Conservation (phyloP, 108 stramenopile genomes). For the Conticribra weissflogii region DNA sequence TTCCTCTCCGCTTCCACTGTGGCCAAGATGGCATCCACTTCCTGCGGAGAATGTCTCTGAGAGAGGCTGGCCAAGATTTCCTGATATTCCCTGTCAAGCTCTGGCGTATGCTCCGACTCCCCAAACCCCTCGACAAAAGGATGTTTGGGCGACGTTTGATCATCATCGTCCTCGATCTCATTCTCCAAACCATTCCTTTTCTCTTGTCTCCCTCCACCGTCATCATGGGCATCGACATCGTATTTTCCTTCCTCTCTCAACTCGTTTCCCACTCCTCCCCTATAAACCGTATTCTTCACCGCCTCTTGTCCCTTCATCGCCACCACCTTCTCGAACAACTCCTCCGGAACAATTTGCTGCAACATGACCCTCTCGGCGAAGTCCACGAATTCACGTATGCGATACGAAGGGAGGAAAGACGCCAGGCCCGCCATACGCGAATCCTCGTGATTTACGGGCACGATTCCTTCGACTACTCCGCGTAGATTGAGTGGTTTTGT, state of each 20-base stretch:
- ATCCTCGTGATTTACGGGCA: constrained; percentile 68
- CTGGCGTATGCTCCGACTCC: constrained; percentile 57
- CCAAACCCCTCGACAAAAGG: constrained; percentile 28
- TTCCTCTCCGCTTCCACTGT: constrained; percentile 72
- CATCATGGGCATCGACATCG: constrained; percentile 19
- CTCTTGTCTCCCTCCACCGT: constrained; percentile 5
- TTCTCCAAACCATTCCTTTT: constrained; percentile 39
- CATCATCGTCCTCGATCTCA: constrained; percentile 43
- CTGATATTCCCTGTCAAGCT: constrained; percentile 49
- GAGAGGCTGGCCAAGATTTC: constrained; percentile 60
- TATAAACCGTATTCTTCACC: constrained; percentile 16
- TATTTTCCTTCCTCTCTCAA: no score
- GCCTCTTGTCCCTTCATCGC: constrained; percentile 43
- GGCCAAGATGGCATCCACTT: constrained; percentile 76
- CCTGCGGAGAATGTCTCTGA: constrained; percentile 65
- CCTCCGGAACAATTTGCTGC: constrained; percentile 67
- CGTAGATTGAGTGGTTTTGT: constrained; percentile 40
- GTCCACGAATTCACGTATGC: constrained; percentile 71
- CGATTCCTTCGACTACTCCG: constrained; percentile 87
- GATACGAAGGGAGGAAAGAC: constrained; percentile 73
- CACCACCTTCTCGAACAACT: constrained; percentile 72
- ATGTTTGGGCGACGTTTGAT: constrained; percentile 37
- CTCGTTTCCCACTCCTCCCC: constrained; percentile 34
- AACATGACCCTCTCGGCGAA: constrained; percentile 78
- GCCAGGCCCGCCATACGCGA: constrained; percentile 74